A percentile compares a stretch with the other conserved stretches of the same genome.
These are phyloP conservation scores for Neonectria coccinea DNA, from an alignment of 2,329 filamentous ascomycete genomes.

Conservation along the genomic window DNA sequence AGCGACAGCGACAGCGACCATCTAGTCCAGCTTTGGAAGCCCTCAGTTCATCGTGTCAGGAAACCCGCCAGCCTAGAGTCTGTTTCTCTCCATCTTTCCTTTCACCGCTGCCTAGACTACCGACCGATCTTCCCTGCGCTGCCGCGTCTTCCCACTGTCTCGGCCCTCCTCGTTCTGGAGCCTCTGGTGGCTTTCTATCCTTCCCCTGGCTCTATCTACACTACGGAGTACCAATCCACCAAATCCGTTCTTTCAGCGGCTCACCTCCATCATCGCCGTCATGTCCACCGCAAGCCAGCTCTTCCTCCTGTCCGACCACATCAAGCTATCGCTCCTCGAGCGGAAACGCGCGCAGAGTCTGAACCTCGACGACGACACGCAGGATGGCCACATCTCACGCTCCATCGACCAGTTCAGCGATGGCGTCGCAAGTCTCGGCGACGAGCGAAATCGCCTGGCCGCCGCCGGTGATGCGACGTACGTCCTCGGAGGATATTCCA, in stretches of 20 bases:
- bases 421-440: conserved; percentile 77
- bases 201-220: neutral
- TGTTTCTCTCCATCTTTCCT: neutral
- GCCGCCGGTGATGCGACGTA: conserved; percentile 74
- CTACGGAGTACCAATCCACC: conserved; percentile 4
- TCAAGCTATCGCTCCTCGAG: conserved; percentile 95
- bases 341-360: conserved; percentile 86
- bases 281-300: conserved; percentile 76
- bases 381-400: conserved; percentile 89
- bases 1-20: neutral
- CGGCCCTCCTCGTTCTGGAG: neutral
- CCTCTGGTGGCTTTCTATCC: conserved; percentile 6
- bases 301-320: conserved; percentile 93
- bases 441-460: conserved; percentile 72
- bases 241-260: neutral
- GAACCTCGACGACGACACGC: conserved; percentile 80
- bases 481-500: conserved; percentile 37
- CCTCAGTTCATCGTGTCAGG: neutral
- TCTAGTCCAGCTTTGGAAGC: conserved; percentile 4
- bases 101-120: conserved; percentile 1
- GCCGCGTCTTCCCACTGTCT: neutral
- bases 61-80: neutral
- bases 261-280: conserved; percentile 13
- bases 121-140: neutral
- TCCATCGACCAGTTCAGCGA: conserved; percentile 89